phyloP scores from a whole-genome alignment of 2,329 filamentous ascomycete species.

The Trichoderma sp. region DNA sequence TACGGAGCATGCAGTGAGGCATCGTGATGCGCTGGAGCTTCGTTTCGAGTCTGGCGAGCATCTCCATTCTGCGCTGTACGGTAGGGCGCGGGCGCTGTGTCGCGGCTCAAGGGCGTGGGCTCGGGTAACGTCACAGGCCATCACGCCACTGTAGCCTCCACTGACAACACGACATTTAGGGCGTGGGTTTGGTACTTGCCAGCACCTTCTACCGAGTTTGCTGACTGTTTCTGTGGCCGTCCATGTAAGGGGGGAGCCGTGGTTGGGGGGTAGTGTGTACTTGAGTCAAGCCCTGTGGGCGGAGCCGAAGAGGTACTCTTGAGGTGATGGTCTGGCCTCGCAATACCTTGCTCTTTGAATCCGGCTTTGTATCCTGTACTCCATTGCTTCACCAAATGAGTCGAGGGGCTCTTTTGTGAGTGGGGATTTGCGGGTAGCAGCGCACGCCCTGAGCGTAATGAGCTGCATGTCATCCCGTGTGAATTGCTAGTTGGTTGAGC shows the following conservation, averaged over 20 bases:
- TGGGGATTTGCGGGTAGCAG: background rate
- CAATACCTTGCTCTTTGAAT: background rate
- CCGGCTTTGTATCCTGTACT: background rate
- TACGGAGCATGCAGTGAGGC: background rate
- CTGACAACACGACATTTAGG: constrained; percentile 17
- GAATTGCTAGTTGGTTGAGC: background rate
- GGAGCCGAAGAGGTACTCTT: background rate
- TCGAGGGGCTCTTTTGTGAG: background rate
- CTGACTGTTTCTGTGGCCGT: background rate
- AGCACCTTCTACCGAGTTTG: background rate
- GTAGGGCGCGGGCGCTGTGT: background rate
- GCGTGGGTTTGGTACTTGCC: constrained; percentile 12
- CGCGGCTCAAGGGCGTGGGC: background rate
- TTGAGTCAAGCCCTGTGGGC: background rate
- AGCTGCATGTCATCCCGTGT: background rate
- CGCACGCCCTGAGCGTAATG: background rate
- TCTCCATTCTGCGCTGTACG: background rate
- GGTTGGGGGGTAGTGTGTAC: background rate
- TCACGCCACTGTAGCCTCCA: constrained; percentile 20
- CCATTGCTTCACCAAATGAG: background rate
- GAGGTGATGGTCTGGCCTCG: rapidly evolving
- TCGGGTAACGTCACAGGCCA: constrained; percentile 17
- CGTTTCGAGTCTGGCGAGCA: background rate
- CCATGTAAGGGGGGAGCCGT: background rate
- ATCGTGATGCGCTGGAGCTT: background rate